Evolutionary conservation across 2,329 filamentous ascomycete species (phyloP), one percentile per base, ranked within the genome.

Genomic region (Fusarium armeniacum): DNA sequence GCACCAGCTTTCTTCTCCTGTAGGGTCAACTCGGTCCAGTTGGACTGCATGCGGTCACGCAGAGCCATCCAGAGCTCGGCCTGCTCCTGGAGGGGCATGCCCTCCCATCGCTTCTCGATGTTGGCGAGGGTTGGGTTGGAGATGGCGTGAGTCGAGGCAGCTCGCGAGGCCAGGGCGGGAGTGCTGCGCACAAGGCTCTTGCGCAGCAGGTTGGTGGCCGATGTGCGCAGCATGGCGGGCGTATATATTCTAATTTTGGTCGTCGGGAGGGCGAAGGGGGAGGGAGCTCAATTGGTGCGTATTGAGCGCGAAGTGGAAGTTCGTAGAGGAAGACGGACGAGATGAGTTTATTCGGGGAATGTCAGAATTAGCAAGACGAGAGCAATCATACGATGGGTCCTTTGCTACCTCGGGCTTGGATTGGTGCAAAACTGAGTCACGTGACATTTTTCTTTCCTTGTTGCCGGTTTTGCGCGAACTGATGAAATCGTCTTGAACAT

Each of bases 31-130:
- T 98, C 93, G 79, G 91, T 89, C 96, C 96, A 99, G 86, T 93
- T 94, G 77, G 89, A 90, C 92, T 97, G 98, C 96, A 99, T 99
- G 80, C 96, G 92, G 85, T 99, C 96, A 83, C 96, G 90, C 82
- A 99, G 87, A 76, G 92, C 87, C 96, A 99, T 99, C 96, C 96
- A 99, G 77, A 99, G 87, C 81, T 99, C 96, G 75, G 96, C 96
- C 90, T 99, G 96, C 89, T 99, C 96, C 87, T 97, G 94, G 72
- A 96, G 93, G 64, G 95, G 94, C 93, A 98, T 94, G 71, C 86
- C 89, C 87, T 99, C 96, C 96, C 96, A 99, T 86, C 96, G 89
- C 91, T 97, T 98, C 90, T 99, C 96, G 80, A 99, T 98, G 85
- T 97, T 94, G 83, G 93, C 93, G 78, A 99, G 89, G 63, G 93